Percentiles rank a stretch among this genome's conserved stretches.
Conservation (phyloP, 2,329 filamentous ascomycete genomes). For the Hypoxylon sp. region DNA sequence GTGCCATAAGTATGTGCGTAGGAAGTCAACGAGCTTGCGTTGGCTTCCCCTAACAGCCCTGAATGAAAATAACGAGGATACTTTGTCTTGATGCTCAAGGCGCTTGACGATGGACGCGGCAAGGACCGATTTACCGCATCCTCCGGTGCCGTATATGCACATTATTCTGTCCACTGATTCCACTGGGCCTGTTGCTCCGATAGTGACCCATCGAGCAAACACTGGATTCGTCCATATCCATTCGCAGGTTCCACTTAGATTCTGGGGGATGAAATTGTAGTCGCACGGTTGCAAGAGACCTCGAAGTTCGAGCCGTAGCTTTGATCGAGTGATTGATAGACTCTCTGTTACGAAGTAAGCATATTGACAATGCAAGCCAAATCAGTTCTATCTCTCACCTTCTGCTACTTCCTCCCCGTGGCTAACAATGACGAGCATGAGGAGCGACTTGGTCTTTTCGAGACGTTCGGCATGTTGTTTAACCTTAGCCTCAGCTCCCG, state of each 20-base stretch:
- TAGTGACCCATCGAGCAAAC: conserved; percentile 20
- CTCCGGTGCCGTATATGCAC: conserved; percentile 28
- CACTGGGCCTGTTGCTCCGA: neutral
- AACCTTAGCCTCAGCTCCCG: neutral
- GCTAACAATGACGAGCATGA: conserved; percentile 2
- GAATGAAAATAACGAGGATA: conserved; percentile 22
- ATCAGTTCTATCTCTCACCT: neutral
- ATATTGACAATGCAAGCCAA: neutral
- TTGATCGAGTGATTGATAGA: conserved; percentile 4
- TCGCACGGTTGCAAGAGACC: conserved; percentile 15
- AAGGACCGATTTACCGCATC: conserved; percentile 31
- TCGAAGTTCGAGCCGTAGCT: conserved; percentile 15
- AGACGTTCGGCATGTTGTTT: neutral
- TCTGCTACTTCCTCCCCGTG: conserved; percentile 2
- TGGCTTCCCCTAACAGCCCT: conserved; percentile 24
- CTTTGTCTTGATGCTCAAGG: conserved; percentile 9
- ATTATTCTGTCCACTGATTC: conserved; percentile 4
- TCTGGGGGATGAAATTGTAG: conserved; percentile 22
- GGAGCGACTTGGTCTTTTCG: conserved; percentile 2
- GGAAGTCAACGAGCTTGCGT: conserved; percentile 17
- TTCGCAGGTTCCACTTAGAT: conserved; percentile 17
- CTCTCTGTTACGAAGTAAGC: conserved; percentile 10
- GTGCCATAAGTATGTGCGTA: conserved; percentile 28
- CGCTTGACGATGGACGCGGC: conserved; percentile 16
- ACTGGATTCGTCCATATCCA: conserved; percentile 24